These are phyloP conservation scores for Trypanosoma platydactyli DNA, from an alignment of 208 protist species.

Conservation along the genomic window DNA sequence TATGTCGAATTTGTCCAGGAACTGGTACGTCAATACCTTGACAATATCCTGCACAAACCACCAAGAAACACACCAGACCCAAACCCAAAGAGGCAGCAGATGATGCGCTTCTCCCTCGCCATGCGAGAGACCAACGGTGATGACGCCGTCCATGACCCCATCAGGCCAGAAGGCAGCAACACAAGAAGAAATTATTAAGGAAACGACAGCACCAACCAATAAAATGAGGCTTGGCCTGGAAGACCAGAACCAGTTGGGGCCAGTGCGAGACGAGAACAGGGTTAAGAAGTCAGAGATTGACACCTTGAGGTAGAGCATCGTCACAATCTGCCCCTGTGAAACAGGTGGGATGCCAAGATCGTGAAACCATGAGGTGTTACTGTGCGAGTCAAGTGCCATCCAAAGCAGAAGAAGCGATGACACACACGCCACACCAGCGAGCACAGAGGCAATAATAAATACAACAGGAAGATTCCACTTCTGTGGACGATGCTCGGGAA, in stretches of 20 bases:
- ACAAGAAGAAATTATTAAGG: slow-evolving; percentile 28
- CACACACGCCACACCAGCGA: slow-evolving; percentile 39
- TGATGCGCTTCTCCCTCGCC: slow-evolving; percentile 20
- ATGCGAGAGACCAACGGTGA: slow-evolving; percentile 33
- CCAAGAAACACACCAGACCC: slow-evolving; percentile 49
- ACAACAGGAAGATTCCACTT: slow-evolving; percentile 50
- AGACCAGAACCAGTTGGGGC: slow-evolving; percentile 29
- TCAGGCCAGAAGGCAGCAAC: slow-evolving; percentile 38
- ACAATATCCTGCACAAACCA: slow-evolving; percentile 52
- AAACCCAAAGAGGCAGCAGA: slow-evolving; percentile 43
- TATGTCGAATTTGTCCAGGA: slow-evolving; percentile 38
- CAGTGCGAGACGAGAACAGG: slow-evolving; percentile 46
- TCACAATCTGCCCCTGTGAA: slow-evolving; percentile 43
- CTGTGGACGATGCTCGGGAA: slow-evolving; percentile 34
- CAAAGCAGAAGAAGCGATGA: slow-evolving; percentile 61
- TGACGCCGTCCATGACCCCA: slow-evolving; percentile 26
- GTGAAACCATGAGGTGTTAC: slow-evolving; percentile 26
- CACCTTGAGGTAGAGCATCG: slow-evolving; percentile 57
- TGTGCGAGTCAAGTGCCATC: slow-evolving; percentile 40
- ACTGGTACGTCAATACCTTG: slow-evolving; percentile 30
- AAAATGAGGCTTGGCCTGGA: slow-evolving; percentile 23
- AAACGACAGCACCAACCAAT: slow-evolving; percentile 24
- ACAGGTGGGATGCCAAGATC: slow-evolving; percentile 40
- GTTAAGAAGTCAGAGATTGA: slow-evolving; percentile 58
- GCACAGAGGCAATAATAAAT: slow-evolving; percentile 31